phyloP scores from a whole-genome alignment of 805 yeast genomes.

The Blastobotrys attinorum region DNA sequence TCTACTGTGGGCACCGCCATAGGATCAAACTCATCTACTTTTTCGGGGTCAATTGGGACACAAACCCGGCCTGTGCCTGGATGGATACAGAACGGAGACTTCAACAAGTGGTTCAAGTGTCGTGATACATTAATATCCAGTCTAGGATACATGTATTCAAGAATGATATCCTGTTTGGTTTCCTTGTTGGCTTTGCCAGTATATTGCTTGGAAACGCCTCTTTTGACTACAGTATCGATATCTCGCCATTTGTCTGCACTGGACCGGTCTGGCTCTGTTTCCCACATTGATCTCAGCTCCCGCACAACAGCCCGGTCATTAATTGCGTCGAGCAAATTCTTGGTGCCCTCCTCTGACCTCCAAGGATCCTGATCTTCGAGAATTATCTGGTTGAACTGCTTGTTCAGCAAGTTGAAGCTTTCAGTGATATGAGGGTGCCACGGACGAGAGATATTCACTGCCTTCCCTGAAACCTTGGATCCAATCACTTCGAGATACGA shows the following conservation, averaged over 20 bases:
- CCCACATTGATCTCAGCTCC: slow-evolving; percentile 56
- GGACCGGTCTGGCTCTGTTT: slow-evolving; percentile 39
- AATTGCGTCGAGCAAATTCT: slow-evolving; percentile 43
- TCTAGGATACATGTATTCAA: slow-evolving; percentile 81
- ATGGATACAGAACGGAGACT: slow-evolving; percentile 95
- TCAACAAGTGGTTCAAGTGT: slow-evolving; percentile 82
- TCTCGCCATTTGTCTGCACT: slow-evolving; percentile 74
- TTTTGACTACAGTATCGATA: slow-evolving; percentile 39
- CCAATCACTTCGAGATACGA: slow-evolving; percentile 71
- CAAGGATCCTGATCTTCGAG: slow-evolving; percentile 85
- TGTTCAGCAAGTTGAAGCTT: slow-evolving; percentile 58
- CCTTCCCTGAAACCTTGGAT: slow-evolving; percentile 37
- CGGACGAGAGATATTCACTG: slow-evolving; percentile 60
- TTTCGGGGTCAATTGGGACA: slow-evolving; percentile 53
- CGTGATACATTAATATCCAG: slow-evolving; percentile 89
- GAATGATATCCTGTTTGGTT: slow-evolving; percentile 73
- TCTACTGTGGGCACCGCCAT: slow-evolving; percentile 68
- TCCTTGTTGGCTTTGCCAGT: slow-evolving; percentile 42
- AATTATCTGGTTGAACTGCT: slow-evolving; percentile 56
- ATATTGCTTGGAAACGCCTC: slow-evolving; percentile 28
- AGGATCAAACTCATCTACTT: slow-evolving; percentile 58
- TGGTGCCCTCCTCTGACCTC: slow-evolving; percentile 47
- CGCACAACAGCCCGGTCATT: slow-evolving; percentile 37
- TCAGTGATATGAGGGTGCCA: slow-evolving; percentile 78
- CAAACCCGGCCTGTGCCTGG: slow-evolving; percentile 94